phyloP scores from a whole-genome alignment of 805 yeast genomes.

The Maudiozyma barnettii region DNA sequence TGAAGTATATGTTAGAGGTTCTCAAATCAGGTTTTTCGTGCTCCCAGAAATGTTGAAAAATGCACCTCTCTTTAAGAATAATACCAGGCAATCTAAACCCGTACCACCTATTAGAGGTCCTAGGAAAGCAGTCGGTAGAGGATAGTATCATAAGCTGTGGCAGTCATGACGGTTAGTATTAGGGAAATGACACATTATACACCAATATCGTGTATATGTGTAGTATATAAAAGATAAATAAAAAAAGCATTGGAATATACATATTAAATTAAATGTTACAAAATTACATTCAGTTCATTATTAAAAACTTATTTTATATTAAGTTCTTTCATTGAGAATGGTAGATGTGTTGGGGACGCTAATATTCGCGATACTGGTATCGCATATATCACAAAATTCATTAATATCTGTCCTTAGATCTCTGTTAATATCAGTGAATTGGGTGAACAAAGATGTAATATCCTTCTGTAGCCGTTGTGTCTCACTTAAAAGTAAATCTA shows the following conservation, averaged over 20 bases:
- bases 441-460: conserved; percentile 13
- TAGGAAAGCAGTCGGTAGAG: conserved; percentile 24
- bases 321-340: too few relatives aligned
- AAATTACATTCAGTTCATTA: background rate
- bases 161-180: background rate
- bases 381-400: conserved; percentile 22
- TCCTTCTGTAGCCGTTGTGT: conserved; percentile 18
- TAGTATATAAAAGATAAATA: background rate
- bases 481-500: background rate
- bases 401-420: conserved; percentile 22
- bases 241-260: background rate
- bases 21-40: conserved; percentile 72
- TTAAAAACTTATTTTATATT: too few relatives aligned
- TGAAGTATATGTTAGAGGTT: conserved; percentile 85
- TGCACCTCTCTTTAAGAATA: conserved; percentile 77
- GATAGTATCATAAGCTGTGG: conserved; percentile 2
- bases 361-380: conserved; percentile 3
- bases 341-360: too few relatives aligned
- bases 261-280: background rate
- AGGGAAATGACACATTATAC: background rate
- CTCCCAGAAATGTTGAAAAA: conserved; percentile 82
- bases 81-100: conserved; percentile 46
- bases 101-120: conserved; percentile 66
- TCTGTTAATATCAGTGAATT: conserved; percentile 15
- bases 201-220: background rate